Evolutionary conservation across 1,284 basidiomycete species (phyloP).

Genomic region (Hymenochaete sp.): DNA sequence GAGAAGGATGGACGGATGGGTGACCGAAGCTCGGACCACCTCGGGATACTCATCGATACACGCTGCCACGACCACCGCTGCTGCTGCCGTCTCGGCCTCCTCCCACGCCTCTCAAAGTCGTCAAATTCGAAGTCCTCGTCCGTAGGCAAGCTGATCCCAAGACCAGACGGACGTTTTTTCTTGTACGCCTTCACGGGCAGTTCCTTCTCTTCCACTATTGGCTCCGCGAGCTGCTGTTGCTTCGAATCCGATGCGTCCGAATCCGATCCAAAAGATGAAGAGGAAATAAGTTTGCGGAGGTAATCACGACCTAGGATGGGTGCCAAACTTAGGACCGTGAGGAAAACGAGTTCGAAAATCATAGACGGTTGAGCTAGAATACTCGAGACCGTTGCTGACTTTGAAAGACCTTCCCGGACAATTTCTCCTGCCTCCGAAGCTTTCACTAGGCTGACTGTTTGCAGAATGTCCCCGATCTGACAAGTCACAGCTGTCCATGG

Average conservation of each 20-base stretch:
- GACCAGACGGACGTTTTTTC: not conserved
- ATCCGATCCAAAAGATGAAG: too few species aligned
- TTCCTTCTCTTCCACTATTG: slow-evolving; percentile 5
- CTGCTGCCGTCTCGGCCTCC: slow-evolving; percentile 2
- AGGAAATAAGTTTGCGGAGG: slow-evolving; percentile 48
- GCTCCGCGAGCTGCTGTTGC: not conserved
- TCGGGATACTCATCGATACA: slow-evolving; percentile 15
- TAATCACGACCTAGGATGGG: slow-evolving; percentile 65
- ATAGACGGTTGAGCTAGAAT: slow-evolving; percentile 63
- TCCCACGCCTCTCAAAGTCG: slow-evolving; percentile 8
- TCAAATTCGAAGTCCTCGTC: slow-evolving; percentile 2
- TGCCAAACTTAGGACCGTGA: slow-evolving; percentile 69
- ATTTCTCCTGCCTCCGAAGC: slow-evolving; percentile 38
- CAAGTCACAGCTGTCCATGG: slow-evolving; percentile 84
- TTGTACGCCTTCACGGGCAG: not conserved
- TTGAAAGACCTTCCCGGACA: slow-evolving; percentile 27
- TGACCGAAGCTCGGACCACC: slow-evolving; percentile 10
- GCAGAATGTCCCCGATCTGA: slow-evolving; percentile 79
- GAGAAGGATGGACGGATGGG: slow-evolving; percentile 7
- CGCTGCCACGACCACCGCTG: slow-evolving; percentile 17
- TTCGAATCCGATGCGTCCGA: too few species aligned
- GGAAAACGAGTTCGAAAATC: slow-evolving; percentile 60
- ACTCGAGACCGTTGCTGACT: slow-evolving; percentile 62
- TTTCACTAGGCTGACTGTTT: slow-evolving; percentile 52
- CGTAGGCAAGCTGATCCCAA: not conserved